phyloP scores from a whole-genome alignment of 768 basidiomycete genomes.

The Podaxis pistillaris region DNA sequence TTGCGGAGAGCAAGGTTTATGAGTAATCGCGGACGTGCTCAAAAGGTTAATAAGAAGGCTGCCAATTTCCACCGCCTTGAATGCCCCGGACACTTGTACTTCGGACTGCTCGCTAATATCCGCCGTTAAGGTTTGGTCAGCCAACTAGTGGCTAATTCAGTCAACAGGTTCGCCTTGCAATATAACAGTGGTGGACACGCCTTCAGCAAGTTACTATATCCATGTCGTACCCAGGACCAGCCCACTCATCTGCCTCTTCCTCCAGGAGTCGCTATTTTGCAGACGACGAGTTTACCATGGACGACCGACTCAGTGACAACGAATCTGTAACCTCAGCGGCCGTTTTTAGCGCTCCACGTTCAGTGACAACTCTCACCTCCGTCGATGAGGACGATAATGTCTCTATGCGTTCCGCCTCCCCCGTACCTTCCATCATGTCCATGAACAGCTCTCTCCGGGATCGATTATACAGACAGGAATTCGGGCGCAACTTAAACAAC shows the following conservation, averaged over 20 bases:
- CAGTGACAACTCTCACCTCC: conserved; percentile 2
- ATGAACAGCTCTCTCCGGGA: conserved; percentile 62
- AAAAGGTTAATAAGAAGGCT: background rate
- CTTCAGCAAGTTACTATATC: background rate
- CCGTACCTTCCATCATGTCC: conserved; percentile 67
- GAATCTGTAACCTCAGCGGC: conserved; percentile 8
- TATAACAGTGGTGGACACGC: conserved; percentile 7
- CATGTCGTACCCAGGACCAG: background rate
- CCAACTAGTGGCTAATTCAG: conserved; percentile 11
- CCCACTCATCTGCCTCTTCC: background rate
- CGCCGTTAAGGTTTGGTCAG: conserved; percentile 11
- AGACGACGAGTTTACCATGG: conserved; percentile 12
- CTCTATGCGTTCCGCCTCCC: conserved; percentile 65
- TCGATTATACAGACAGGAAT: conserved; percentile 60
- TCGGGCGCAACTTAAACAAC: conserved; percentile 69
- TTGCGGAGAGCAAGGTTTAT: background rate
- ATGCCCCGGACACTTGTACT: background rate
- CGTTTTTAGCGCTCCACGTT: conserved; percentile 3
- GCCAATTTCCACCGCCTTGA: background rate
- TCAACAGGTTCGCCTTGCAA: background rate
- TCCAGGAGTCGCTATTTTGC: background rate
- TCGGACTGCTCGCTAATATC: conserved; percentile 12
- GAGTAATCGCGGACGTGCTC: background rate
- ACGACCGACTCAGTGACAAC: conserved; percentile 3
- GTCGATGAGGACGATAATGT: conserved; percentile 32